These are phyloP conservation scores for Quercus lobata DNA, from an alignment of 331 rosid species.

Conservation along the genomic window DNA sequence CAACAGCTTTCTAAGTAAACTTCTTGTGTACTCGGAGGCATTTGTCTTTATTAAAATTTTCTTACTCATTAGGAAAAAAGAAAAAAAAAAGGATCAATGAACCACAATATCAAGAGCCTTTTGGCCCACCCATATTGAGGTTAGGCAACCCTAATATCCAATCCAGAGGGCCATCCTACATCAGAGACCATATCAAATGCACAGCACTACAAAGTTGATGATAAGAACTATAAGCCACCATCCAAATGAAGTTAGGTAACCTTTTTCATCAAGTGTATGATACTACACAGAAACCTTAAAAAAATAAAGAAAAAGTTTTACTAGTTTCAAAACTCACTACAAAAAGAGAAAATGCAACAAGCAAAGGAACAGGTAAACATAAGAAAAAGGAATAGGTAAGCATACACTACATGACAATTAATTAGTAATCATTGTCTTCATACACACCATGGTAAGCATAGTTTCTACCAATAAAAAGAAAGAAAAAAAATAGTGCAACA, in stretches of 20 bases:
- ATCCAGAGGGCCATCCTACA: neutral
- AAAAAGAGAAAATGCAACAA: constrained; percentile 91
- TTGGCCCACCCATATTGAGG: neutral
- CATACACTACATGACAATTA: no score
- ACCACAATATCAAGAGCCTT: neutral
- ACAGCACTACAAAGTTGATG: constrained; percentile 10
- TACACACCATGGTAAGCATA: no score
- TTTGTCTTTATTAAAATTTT: no score
- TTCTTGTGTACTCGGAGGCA: no score
- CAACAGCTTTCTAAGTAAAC: no score
- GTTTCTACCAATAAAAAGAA: neutral
- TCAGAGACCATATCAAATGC: neutral
- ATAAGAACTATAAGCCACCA: neutral
- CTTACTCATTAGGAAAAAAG: no score
- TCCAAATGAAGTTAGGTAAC: neutral
- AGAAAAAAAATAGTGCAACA: no score
- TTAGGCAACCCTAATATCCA: neutral
- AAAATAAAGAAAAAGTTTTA: constrained; percentile 3
- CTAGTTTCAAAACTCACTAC: constrained; percentile 44
- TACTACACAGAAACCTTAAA: neutral
- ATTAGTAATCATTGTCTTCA: no score
- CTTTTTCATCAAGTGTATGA: neutral
- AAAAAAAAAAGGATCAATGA: no score
- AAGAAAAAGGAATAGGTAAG: no score
- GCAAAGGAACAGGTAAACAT: constrained; percentile 42